Percentiles rank a stretch among this genome's conserved stretches.
Evolutionary conservation across 495 filamentous ascomycete species (phyloP).

Genomic region (Peziza echinospora): DNA sequence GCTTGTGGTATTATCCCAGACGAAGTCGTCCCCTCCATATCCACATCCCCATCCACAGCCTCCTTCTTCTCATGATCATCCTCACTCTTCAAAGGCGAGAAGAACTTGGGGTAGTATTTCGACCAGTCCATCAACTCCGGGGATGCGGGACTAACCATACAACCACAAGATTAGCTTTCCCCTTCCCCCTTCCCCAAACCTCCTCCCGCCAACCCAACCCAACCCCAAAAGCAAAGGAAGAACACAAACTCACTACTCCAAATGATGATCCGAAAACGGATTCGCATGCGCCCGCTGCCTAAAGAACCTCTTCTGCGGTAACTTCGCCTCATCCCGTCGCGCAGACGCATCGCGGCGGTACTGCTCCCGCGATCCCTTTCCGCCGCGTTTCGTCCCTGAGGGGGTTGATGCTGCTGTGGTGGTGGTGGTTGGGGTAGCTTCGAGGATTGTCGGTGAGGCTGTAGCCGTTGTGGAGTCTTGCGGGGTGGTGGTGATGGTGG

Average conservation of each 20-base stretch:
- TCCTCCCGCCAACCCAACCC: not conserved
- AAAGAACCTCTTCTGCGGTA: constrained; percentile 88
- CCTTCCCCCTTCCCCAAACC: constrained; percentile 1
- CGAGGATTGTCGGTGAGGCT: not conserved
- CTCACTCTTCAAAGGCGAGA: too few relatives aligned
- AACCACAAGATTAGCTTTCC: constrained; percentile 1
- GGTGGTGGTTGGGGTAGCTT: not conserved
- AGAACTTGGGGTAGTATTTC: constrained; percentile 59
- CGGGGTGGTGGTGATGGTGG: too few relatives aligned
- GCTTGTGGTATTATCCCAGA: too few relatives aligned
- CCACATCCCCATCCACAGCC: too few relatives aligned
- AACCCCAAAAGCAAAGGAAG: not conserved
- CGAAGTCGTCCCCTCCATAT: too few relatives aligned
- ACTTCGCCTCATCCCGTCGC: constrained; percentile 20
- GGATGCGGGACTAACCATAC: constrained; percentile 40
- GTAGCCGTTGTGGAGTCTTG: not conserved
- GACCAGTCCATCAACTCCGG: constrained; percentile 86
- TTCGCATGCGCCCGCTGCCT: constrained; percentile 92
- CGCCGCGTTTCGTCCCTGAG: not conserved
- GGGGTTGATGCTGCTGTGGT: not conserved
- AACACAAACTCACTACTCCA: constrained; percentile 51
- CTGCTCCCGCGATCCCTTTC: constrained; percentile 12
- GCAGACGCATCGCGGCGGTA: constrained; percentile 11
- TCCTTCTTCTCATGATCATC: too few relatives aligned
- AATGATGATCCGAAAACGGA: constrained; percentile 78